These are phyloP conservation scores for Pseudonectria foliicola DNA, from an alignment of 2,329 filamentous ascomycete genomes.

Conservation along the genomic window DNA sequence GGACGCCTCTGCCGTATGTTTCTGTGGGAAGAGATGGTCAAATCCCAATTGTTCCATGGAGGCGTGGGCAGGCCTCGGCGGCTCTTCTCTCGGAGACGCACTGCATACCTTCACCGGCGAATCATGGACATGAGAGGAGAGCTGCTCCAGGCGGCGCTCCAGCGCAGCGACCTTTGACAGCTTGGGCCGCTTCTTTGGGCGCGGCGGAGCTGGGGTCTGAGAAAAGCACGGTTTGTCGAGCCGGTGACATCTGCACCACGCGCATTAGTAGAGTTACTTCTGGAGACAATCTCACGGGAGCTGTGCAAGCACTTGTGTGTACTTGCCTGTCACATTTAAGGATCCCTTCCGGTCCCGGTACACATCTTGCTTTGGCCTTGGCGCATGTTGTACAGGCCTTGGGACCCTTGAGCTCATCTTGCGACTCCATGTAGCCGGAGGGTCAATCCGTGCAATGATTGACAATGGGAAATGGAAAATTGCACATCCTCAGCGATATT, in stretches of 20 bases:
- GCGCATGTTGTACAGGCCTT: conserved; percentile 45
- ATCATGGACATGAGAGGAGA: conserved; percentile 37
- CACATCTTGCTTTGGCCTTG: conserved; percentile 45
- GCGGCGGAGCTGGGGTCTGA: conserved; percentile 41
- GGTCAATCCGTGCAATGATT: too few species aligned
- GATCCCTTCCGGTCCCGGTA: conserved; percentile 32
- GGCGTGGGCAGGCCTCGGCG: conserved; percentile 3
- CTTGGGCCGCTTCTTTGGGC: conserved; percentile 39
- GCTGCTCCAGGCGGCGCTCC: conserved; percentile 42
- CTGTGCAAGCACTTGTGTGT: conserved; percentile 32
- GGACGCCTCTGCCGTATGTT: neutral
- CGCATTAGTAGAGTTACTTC: conserved; percentile 4
- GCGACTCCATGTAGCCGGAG: conserved; percentile 1
- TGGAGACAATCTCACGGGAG: neutral
- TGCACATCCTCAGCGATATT: too few species aligned
- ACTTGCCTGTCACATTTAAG: conserved; percentile 42
- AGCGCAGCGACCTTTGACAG: conserved; percentile 43
- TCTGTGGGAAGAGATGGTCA: conserved; percentile 29
- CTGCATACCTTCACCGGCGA: conserved; percentile 9
- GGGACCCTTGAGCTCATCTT: conserved; percentile 34
- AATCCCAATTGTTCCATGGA: conserved; percentile 17
- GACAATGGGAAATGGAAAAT: too few species aligned
- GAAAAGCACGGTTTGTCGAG: conserved; percentile 40
- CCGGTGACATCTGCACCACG: conserved; percentile 36
- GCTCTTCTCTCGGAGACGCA: conserved; percentile 5